Base-by-base conservation (phyloP, 139 green algal genomes). In the Limnomonas spitsbergensis region DNA sequence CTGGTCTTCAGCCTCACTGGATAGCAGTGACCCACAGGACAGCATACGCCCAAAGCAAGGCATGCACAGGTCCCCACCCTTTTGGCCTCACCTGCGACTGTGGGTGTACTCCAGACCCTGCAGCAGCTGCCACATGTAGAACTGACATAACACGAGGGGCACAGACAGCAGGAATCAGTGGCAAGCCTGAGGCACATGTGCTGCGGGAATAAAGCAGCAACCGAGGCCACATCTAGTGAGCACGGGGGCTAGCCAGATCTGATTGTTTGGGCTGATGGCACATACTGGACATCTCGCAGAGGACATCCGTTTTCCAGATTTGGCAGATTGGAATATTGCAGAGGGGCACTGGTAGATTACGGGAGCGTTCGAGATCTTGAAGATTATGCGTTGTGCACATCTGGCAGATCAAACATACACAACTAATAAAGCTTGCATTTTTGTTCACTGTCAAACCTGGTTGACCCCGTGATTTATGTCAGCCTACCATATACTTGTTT, bases 91-190 rank as follows among this genome's bases (percentile, higher is more conserved):
- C 77, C 77, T 82, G 32, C 82, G 53, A 7, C 38, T 74, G 78
- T 97, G 93, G 31, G 84, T 90, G 75, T 92, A 93, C 3, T 86
- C 83, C 26, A 97, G 77, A 3, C 86, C 93, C 14, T 77, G 75
- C 27, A 97, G 86, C 70, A 97, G 86, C 78, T 97, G 93, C 76
- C 90, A 94, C 40, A 94, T 84, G 83, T 91, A 91, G 26, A 81
- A 89, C 86, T 96, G 86, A n/a, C 56, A n/a, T n/a, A n/a, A n/a
- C n/a, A n/a, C n/a, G n/a, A n/a, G n/a, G n/a, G n/a, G n/a, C n/a
- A n/a, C n/a, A n/a, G n/a, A n/a, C n/a, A n/a, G n/a, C n/a, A n/a
- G n/a, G n/a, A n/a, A n/a, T n/a, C n/a, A n/a, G n/a, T n/a, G n/a
- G n/a, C n/a, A n/a, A n/a, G n/a, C n/a, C n/a, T n/a, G n/a, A n/a